Base-by-base conservation (phyloP, 805 yeast genomes). In the Wickerhamiella siamensis region DNA sequence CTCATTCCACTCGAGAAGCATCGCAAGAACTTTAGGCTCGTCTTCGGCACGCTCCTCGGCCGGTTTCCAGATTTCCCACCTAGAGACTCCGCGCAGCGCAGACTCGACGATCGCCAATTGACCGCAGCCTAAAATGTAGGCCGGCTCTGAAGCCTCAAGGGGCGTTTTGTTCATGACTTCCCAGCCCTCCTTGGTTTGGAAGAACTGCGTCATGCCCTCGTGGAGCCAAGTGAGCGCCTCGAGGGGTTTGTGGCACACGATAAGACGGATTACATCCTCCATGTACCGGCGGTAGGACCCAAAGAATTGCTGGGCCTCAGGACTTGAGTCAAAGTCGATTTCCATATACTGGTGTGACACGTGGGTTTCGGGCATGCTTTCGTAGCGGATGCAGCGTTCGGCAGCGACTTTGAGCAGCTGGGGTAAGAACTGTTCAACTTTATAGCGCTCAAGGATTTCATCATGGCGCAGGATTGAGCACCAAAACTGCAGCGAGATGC, bases 11-110 rank as follows among this genome's bases (percentile, higher is more conserved):
- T 78, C 72, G 48, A 81, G 79, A 38, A 94, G 81, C 39, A 84
- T 66, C 14, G 68, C 71, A 55, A 83, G 86, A 36, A 72, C 64
- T 39, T 70, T 69, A 36, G 65, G 66, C 40, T 75, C 62, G 41
- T 74, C 65, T 17, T 58, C 66, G 31, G 15, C 16, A 43, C 70
- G 69, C 35, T 69, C 70, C 19, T 70, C 70, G 4, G 66, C 70
- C 5, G 75, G 74, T 52, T 83, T 86, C 95, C 96, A 88, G 15
- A 84, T 76, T 52, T 83, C 75, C 98, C 99, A 93, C 55, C 99
- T 73, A 10, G 91, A 77, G 19, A 93, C 79, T 31, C 97, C 98
- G 45, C 94, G 72, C 27, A 91, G 74, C 50, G 93, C 79, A 29
- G 94, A 79, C 59, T 88, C 97, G 21, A 86, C 83, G 20, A 86